Base-by-base conservation (phyloP, 2,329 filamentous ascomycete species). In the Diaporthe sp. region DNA sequence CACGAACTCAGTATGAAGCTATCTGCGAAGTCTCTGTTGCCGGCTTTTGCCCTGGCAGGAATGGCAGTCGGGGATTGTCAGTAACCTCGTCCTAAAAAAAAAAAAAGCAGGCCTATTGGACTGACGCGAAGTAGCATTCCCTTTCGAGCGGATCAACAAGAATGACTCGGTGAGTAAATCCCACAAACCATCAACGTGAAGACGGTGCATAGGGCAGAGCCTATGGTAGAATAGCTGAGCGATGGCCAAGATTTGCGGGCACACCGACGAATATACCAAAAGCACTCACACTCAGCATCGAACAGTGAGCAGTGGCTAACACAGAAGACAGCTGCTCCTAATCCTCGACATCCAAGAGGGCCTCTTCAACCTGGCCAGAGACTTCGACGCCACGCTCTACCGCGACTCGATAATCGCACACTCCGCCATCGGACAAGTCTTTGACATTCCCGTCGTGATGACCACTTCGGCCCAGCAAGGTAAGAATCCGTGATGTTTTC, bases 351-450 rank as follows among this genome's bases (percentile, higher is more conserved):
- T 91, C 73, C 90, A 92, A 80, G 86, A 89, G 76, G 91, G 90
- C 35, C 87, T 92, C 55, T 91, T 87, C 80, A 83, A 84, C 58
- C 78, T 90, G 8, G 92, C 92, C 50, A 89, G 92, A 52, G 94
- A 96, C 83, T 94, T 89, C 80, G 88, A 92, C 73, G 85, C 91
- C 17, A 90, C 88, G 13, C 87, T 92, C 47, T 95, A 90, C 86
- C 88, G 89, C 76, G 89, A 92, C 80, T 90, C 90, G 82, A 90
- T 95, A 77, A 84, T 94, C 55, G 93, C 91, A 1, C 93, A 95
- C 77, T 89, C 92, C 25, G 89, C 89, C 8, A 81, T 95, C 2
- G 93, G 90, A 73, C 89, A 91, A 71, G 83, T 91, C 72, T 95
- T 95, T 79, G 83, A 92, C 79, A 81, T 94, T 4, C 93, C 94